Evolutionary conservation across 1,139 yeast species (phyloP).

Genomic region (Suhomyces taliae): DNA sequence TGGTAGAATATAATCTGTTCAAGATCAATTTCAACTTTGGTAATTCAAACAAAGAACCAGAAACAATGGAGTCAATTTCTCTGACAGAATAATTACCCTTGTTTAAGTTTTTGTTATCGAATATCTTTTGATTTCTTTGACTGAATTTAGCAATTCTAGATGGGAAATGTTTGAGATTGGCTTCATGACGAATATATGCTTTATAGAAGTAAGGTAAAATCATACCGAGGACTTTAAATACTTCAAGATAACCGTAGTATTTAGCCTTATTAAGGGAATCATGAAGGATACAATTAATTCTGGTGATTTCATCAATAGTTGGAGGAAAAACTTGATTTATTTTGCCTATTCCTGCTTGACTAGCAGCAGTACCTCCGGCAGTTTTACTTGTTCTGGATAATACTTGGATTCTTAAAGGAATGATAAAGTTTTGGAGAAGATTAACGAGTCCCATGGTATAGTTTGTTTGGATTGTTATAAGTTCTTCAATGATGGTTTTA

Average conservation of each 20-base stretch:
- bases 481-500: conserved; percentile 61
- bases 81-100: conserved; percentile 48
- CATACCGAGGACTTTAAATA: conserved; percentile 73
- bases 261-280: conserved; percentile 70
- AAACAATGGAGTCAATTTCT: conserved; percentile 66
- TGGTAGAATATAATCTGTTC: conserved; percentile 47
- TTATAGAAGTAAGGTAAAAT: conserved; percentile 88
- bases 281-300: conserved; percentile 80
- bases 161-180: conserved; percentile 49
- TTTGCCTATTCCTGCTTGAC: conserved; percentile 57
- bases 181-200: conserved; percentile 91
- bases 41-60: conserved; percentile 65
- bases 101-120: conserved; percentile 37
- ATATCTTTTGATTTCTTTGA: conserved; percentile 47
- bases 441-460: conserved; percentile 70
- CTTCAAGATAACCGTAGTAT: conserved; percentile 69
- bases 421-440: conserved; percentile 72
- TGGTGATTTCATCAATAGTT: conserved; percentile 87
- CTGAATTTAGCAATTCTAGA: conserved; percentile 45
- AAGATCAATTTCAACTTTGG: conserved; percentile 69
- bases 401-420: conserved; percentile 74
- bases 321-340: conserved; percentile 87
- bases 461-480: conserved; percentile 68
- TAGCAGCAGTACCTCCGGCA: conserved; percentile 1
- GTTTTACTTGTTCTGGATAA: conserved; percentile 27